Base-by-base conservation (phyloP, 805 yeast species). In the Danielia reshetovae region DNA sequence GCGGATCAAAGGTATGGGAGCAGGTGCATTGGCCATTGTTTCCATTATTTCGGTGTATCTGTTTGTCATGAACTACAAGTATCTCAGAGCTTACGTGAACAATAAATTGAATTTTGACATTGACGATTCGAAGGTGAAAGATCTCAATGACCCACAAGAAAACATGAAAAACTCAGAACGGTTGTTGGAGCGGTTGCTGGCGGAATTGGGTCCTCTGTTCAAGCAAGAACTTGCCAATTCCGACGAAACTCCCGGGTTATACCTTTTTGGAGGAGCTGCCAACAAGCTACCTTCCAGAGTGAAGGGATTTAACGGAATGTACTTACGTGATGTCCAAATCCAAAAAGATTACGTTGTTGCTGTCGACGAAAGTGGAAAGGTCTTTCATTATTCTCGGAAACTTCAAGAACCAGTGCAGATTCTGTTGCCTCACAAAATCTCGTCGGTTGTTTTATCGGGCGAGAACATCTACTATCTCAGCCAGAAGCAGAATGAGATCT, bases 341-440 rank as follows among this genome's bases (percentile, higher is more conserved):
- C 64, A 70, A 16, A 68, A 67, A 4, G 59, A 53, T 35, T 57
- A 59, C 10, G 62, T 75, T 6, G 79, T 74, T 18, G 87, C 87
- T 0, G 74, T 86, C 12, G 75, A 79, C 40, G 68, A 69, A 1
- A 73, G 72, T 11, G 97, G 97, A 13, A 74, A 82, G 49, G 67
- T 87, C 21, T 78, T 77, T 36, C 84, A 82, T 52, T 86, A 89
- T 85, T 77, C 79, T n/a, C 49, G 56, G 18, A 73, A 70, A 0
- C 52, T 51, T 35, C 51, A 57, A 27, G 38, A 46, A 11, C 55
- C 64, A 38, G 51, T 46, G 15, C 30, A 40, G 32, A 34, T 57
- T 4, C 42, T 45, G 12, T 36, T 63, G 18, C 70, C 71, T 2
- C 42, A 28, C 35, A 62, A 54, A 25, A 49, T 58, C 5, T 38